Percentiles rank a stretch among this genome's conserved stretches.
phyloP scores from a whole-genome alignment of 2,329 filamentous ascomycete genomes.

The Xylaria digitata region DNA sequence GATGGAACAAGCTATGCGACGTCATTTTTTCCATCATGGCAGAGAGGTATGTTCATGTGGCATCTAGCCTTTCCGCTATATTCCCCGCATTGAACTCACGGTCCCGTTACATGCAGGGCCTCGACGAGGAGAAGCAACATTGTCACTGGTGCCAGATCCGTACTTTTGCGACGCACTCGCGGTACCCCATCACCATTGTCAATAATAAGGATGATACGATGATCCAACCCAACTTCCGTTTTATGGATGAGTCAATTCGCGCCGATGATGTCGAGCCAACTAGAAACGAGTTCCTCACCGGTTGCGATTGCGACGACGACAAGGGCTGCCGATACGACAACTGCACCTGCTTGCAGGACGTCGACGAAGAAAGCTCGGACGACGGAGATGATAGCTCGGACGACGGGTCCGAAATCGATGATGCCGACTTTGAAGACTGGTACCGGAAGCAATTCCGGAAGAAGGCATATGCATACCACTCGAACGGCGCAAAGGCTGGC shows the following conservation, averaged over 20 bases:
- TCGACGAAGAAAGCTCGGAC: conserved; percentile 60
- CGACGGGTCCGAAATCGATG: not conserved
- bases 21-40: conserved; percentile 64
- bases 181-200: conserved; percentile 69
- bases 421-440: not conserved
- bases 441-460: conserved; percentile 54
- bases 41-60: conserved; percentile 50
- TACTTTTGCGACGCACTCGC: conserved; percentile 60
- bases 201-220: conserved; percentile 69
- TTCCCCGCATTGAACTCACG: not conserved
- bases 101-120: conserved; percentile 45
- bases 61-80: conserved; percentile 16
- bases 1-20: conserved; percentile 61
- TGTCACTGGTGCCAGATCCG: conserved; percentile 73
- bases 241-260: conserved; percentile 72
- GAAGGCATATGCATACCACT: conserved; percentile 72
- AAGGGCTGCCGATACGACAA: conserved; percentile 73
- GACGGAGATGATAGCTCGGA: conserved; percentile 52
- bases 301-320: conserved; percentile 73
- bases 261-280: conserved; percentile 69
- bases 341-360: conserved; percentile 73
- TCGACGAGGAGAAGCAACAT: conserved; percentile 53
- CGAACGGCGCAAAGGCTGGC: conserved; percentile 62
- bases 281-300: conserved; percentile 71
- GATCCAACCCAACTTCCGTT: conserved; percentile 73